phyloP scores from a whole-genome alignment of 305 asterid species.

The Plantago rigida region DNA sequence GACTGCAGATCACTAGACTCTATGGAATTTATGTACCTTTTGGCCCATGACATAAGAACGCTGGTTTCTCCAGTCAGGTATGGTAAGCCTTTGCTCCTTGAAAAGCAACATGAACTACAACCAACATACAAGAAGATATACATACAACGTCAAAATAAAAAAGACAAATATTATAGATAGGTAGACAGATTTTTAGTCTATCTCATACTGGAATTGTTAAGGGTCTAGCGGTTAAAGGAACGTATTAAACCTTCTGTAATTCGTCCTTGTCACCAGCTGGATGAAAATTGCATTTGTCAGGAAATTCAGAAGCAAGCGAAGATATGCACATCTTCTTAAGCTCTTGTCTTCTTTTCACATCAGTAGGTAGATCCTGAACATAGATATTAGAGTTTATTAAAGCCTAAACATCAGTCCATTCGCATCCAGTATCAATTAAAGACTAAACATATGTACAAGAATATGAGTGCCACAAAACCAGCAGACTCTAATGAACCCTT shows the following conservation, averaged over 20 bases:
- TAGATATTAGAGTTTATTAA: conserved; percentile 18
- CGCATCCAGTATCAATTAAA: no score
- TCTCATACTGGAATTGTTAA: conserved; percentile 4
- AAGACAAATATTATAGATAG: conserved; percentile 11
- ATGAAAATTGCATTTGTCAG: conserved; percentile 77
- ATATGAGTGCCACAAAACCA: not conserved
- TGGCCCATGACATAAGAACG: conserved; percentile 79
- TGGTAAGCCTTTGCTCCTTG: conserved; percentile 74
- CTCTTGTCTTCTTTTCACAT: conserved; percentile 56
- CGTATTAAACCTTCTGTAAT: conserved; percentile 60
- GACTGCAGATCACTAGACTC: not conserved
- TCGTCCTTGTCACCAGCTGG: conserved; percentile 75
- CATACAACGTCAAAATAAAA: conserved; percentile 14
- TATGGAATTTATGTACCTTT: conserved; percentile 39
- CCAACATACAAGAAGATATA: conserved; percentile 20
- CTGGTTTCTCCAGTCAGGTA: conserved; percentile 80
- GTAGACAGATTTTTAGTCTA: conserved; percentile 6
- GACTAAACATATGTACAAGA: not conserved
- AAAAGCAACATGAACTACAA: conserved; percentile 65
- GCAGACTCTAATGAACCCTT: not conserved
- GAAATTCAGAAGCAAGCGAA: conserved; percentile 72
- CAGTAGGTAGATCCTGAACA: conserved; percentile 66
- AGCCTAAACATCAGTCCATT: not conserved
- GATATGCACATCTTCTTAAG: conserved; percentile 58
- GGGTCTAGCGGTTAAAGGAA: conserved; percentile 7